Evolutionary conservation across 345 rosid species (phyloP).

Genomic region (Trapa incisa): DNA sequence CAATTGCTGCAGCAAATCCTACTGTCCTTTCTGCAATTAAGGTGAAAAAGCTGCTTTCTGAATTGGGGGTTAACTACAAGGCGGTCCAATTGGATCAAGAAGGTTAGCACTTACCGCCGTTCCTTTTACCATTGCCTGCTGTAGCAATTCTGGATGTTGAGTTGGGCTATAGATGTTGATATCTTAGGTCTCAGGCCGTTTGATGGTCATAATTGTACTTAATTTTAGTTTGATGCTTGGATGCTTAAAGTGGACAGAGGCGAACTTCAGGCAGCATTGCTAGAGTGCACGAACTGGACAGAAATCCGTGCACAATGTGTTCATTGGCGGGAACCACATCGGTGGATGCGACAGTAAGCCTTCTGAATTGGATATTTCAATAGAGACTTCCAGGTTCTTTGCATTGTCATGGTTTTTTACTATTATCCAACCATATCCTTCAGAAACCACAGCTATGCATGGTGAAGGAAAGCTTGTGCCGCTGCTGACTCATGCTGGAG

Average conservation of each 20-base stretch:
- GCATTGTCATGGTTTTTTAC: too few species aligned
- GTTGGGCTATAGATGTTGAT: background rate
- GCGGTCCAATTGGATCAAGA: conserved; percentile 49
- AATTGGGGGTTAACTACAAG: conserved; percentile 39
- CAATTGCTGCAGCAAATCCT: conserved; percentile 39
- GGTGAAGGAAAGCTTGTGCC: conserved; percentile 52
- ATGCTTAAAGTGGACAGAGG: conserved; percentile 46
- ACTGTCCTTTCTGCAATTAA: conserved; percentile 47
- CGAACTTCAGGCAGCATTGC: conserved; percentile 45
- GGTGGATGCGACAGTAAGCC: conserved; percentile 72
- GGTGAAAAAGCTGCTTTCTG: conserved; percentile 54
- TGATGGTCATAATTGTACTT: too few species aligned
- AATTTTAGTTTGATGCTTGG: background rate
- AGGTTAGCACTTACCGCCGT: conserved; percentile 19
- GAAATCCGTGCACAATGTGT: conserved; percentile 59
- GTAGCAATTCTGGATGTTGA: background rate
- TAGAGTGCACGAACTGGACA: conserved; percentile 61
- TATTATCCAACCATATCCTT: conserved; percentile 2
- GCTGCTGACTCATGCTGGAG: conserved; percentile 68
- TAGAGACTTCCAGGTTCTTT: too few species aligned
- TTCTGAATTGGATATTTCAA: background rate
- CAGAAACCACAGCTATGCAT: conserved; percentile 51
- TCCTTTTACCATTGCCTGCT: background rate
- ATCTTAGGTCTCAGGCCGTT: too few species aligned
- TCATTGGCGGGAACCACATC: conserved; percentile 66